Conservation (phyloP, 2,329 filamentous ascomycete genomes). For the Myrmaecium sp. region DNA sequence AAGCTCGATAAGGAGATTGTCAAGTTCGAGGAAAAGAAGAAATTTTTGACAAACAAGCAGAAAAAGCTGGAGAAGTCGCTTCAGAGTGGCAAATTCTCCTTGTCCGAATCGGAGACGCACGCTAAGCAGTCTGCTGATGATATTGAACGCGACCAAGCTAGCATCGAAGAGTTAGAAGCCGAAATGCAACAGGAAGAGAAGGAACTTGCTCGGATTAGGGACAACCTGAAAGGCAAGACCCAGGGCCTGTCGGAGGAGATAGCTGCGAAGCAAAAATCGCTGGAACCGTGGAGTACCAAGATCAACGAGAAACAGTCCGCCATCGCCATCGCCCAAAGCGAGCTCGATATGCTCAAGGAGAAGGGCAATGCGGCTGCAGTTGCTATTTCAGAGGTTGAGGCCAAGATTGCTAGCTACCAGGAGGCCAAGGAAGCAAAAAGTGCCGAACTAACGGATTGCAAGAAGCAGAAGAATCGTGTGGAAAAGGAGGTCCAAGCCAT, state of each 20-base stretch:
- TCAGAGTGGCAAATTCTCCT: conserved; percentile 55
- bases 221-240: conserved; percentile 85
- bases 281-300: conserved; percentile 94
- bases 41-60: conserved; percentile 77
- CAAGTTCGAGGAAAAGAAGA: conserved; percentile 95
- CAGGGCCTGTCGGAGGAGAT: conserved; percentile 90
- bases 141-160: conserved; percentile 56
- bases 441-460: conserved; percentile 58
- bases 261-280: conserved; percentile 73
- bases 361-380: conserved; percentile 76
- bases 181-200: conserved; percentile 64
- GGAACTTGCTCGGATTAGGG: conserved; percentile 67
- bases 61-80: conserved; percentile 91
- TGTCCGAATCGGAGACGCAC: conserved; percentile 57
- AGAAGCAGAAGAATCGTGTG: conserved; percentile 52
- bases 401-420: conserved; percentile 59
- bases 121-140: conserved; percentile 65
- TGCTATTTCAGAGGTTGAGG: conserved; percentile 65
- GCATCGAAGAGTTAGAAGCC: conserved; percentile 60
- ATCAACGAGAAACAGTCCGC: conserved; percentile 92
- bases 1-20: conserved; percentile 93
- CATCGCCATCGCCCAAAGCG: conserved; percentile 86
- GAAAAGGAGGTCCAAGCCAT: conserved; percentile 60
- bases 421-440: conserved; percentile 54
- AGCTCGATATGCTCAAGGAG: conserved; percentile 79